These are phyloP conservation scores for Nakazawaea wyomingensis DNA, from an alignment of 805 yeast species.

Conservation along the genomic window DNA sequence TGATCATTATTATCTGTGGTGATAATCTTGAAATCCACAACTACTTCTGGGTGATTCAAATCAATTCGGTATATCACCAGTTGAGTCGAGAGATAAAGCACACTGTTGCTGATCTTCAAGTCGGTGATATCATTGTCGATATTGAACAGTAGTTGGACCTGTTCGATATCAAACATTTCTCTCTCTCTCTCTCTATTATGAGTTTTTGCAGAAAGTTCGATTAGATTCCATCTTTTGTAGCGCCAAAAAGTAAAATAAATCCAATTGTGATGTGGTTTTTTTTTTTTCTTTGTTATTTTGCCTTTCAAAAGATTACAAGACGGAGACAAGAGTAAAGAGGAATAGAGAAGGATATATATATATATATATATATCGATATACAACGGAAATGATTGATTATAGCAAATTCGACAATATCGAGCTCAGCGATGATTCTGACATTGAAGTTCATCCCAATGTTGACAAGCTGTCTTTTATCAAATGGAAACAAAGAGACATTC, in stretches of 20 bases:
- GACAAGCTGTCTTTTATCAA: conserved; percentile 87
- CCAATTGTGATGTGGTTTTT: background rate
- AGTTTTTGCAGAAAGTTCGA: no score
- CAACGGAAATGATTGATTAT: conserved; percentile 75
- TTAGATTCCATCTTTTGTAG: no score
- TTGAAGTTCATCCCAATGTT: conserved; percentile 97
- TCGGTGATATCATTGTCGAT: conserved; percentile 31
- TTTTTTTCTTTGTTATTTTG: background rate
- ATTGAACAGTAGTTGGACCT: conserved; percentile 12
- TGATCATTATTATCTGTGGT: conserved; percentile 17
- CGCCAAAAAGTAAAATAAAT: no score
- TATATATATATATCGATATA: no score
- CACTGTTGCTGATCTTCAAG: conserved; percentile 51
- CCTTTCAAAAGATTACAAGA: background rate
- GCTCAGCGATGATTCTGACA: conserved; percentile 91
- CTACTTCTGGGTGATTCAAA: conserved; percentile 57
- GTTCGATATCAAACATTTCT: conserved; percentile 10
- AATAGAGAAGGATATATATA: no score
- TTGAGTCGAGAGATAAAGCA: conserved; percentile 48
- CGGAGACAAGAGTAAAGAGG: background rate
- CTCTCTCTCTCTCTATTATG: background rate
- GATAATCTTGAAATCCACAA: conserved; percentile 36
- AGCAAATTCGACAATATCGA: conserved; percentile 98
- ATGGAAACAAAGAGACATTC: conserved; percentile 97
- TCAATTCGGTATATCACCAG: conserved; percentile 60